A percentile compares a stretch with the other conserved stretches of the same genome.
phyloP scores from a whole-genome alignment of 495 filamentous ascomycete genomes.

The Neurospora discreta region DNA sequence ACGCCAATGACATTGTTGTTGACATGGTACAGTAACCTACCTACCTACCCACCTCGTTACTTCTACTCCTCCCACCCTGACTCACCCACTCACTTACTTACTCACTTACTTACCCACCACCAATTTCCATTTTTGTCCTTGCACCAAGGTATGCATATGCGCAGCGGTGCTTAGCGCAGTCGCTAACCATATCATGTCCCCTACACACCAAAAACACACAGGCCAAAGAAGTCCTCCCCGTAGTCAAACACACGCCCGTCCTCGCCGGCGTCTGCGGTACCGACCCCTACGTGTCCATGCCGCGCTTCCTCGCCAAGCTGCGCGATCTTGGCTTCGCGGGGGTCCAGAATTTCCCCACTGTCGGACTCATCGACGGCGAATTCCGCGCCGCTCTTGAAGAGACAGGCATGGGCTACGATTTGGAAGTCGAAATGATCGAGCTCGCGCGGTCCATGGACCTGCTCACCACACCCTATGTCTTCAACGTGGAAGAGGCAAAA shows the following conservation, averaged over 20 bases:
- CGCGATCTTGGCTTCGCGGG: slow-evolving; percentile 50
- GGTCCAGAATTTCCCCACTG: slow-evolving; percentile 64
- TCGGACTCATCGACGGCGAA: slow-evolving; percentile 56
- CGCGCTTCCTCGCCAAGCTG: slow-evolving; percentile 45
- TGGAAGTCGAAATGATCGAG: slow-evolving; percentile 54
- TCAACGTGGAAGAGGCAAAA: slow-evolving; percentile 45
- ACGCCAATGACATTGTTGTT: slow-evolving; percentile 58
- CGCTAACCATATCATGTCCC: background rate
- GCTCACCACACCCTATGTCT: slow-evolving; percentile 60
- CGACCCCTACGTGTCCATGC: slow-evolving; percentile 51
- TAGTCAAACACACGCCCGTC: slow-evolving; percentile 49
- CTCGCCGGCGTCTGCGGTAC: slow-evolving; percentile 58
- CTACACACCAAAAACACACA: slow-evolving; percentile 8
- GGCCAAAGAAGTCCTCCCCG: slow-evolving; percentile 48
- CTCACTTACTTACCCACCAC: too few relatives aligned
- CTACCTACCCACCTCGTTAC: too few relatives aligned
- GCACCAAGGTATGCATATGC: too few relatives aligned
- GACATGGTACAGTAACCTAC: slow-evolving; percentile 42
- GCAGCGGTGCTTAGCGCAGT: too few relatives aligned
- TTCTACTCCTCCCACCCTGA: too few relatives aligned
- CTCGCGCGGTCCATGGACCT: slow-evolving; percentile 44
- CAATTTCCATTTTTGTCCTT: too few relatives aligned
- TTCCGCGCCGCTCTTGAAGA: slow-evolving; percentile 58
- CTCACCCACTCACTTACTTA: too few relatives aligned
- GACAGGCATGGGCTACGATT: slow-evolving; percentile 55